Evolutionary conservation across 2,329 filamentous ascomycete species (phyloP).

Genomic region (Pyricularia grisea): DNA sequence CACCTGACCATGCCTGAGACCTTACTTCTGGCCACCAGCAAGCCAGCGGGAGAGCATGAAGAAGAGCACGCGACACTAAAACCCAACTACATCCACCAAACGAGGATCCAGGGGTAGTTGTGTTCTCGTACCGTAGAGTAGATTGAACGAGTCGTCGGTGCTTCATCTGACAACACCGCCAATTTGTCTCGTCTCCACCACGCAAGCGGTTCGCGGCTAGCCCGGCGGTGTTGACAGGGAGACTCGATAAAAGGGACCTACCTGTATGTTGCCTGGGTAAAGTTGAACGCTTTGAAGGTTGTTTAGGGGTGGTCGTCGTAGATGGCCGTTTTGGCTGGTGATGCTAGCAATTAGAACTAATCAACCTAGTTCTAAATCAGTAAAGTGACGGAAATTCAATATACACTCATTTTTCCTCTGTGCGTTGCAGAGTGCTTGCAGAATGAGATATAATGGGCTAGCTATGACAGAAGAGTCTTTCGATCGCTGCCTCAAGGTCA

Average conservation of each 20-base stretch:
- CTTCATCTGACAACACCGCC: background rate
- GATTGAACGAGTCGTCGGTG: background rate
- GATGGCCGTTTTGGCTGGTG: background rate
- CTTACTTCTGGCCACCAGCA: background rate
- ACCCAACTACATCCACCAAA: background rate
- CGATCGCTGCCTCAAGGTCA: background rate
- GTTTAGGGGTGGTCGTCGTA: background rate
- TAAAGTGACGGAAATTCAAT: background rate
- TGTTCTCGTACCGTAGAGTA: background rate
- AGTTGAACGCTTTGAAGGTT: background rate
- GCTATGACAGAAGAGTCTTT: background rate
- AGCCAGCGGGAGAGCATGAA: background rate
- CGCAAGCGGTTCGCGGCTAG: background rate
- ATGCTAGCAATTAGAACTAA: background rate
- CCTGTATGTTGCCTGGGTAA: background rate
- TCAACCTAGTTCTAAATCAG: background rate
- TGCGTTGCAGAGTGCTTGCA: background rate
- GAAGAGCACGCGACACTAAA: background rate
- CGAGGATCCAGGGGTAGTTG: background rate
- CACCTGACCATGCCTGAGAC: background rate
- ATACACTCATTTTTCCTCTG: background rate
- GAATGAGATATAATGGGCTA: background rate
- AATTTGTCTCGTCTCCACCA: no score
- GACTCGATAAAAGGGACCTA: background rate
- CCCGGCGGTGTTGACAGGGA: background rate